phyloP scores from a whole-genome alignment of 306 rosid species.

The Amphicarpaea edgeworthii region DNA sequence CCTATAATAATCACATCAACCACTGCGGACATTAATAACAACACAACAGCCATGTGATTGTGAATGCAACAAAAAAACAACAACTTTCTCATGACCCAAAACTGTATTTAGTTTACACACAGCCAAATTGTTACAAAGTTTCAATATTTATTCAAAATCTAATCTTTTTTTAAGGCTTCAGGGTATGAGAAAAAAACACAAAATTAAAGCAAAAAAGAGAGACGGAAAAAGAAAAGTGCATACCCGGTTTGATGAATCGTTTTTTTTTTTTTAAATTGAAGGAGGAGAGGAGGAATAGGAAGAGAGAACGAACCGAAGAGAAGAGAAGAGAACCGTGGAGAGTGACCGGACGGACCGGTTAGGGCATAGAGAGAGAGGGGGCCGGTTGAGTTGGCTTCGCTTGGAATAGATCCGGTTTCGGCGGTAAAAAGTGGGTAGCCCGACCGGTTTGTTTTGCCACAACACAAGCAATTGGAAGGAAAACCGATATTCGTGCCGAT shows the following conservation, averaged over 20 bases:
- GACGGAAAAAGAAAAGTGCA: slow-evolving; percentile 38
- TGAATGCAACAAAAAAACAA: slow-evolving; percentile 34
- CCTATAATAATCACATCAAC: slow-evolving; percentile 38
- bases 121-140: slow-evolving; percentile 26
- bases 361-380: slow-evolving; percentile 50
- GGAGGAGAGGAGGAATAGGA: slow-evolving; percentile 38
- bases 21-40: slow-evolving; percentile 15
- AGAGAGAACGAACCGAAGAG: slow-evolving; percentile 62
- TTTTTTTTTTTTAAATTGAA: slow-evolving; percentile 1
- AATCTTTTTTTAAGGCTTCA: neutral
- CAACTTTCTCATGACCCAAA: slow-evolving; percentile 32
- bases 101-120: neutral
- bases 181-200: neutral
- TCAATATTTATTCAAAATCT: slow-evolving; percentile 12
- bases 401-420: slow-evolving; percentile 52
- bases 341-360: slow-evolving; percentile 72
- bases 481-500: slow-evolving; percentile 61
- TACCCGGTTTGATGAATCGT: slow-evolving; percentile 56
- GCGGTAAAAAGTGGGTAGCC: slow-evolving; percentile 36
- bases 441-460: slow-evolving; percentile 54
- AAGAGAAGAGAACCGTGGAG: slow-evolving; percentile 53
- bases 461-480: neutral
- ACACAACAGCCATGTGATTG: slow-evolving; percentile 9
- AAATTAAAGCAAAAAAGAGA: neutral
- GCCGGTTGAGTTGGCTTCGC: slow-evolving; percentile 48